Base-by-base conservation (phyloP, 2,329 filamentous ascomycete genomes). In the Pestalotiopsis sp. region DNA sequence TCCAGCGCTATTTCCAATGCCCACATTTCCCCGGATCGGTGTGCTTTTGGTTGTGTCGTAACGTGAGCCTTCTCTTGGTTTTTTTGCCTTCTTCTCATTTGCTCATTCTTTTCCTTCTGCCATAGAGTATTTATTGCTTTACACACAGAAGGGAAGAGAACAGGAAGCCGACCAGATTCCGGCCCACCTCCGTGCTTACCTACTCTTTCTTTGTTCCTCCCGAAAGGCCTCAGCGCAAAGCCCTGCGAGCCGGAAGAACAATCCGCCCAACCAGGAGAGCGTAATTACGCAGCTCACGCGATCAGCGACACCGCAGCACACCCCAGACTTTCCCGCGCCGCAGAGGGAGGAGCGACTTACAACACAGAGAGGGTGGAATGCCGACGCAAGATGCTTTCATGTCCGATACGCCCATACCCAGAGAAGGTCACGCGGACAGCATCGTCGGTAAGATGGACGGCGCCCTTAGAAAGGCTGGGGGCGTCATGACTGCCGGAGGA, bases 371-470 rank as follows among this genome's bases (percentile, higher is more conserved):
- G 45, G 45, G 57, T 75, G 84, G 83, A 81, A 89, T 89, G 86
- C 84, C 87, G 81, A 66, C 85, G 77, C 85, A 86, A 78, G 82
- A 91, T 89, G 87, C 84, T 80, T 82, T 88, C 76, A 84, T 88
- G 84, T 83, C 89, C 78, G 86, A 86, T 74, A 80, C 84, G 76
- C 79, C 83, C 76, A 72, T 78, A 75, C 80, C 77, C 76, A 77
- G 80, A 79, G 81, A 80, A 75, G 78, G 75, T 67, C 69, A 74
- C 69, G 71, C 71, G 27, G 71, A 75, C 58, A 67, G 57, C 62
- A 65, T 77, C 66, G 70, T 73, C 70, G 73, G 72, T 64, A 75
- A 73, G 68, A 76, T 78, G 74, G 76, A 78, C 63, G 74, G 74
- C 12, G 74, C 72, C 62, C 70, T 76, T 36, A 74, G 69, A 69